These are phyloP conservation scores for Beauveria sp. DNA, from an alignment of 2,329 filamentous ascomycete genomes.

Conservation along the genomic window DNA sequence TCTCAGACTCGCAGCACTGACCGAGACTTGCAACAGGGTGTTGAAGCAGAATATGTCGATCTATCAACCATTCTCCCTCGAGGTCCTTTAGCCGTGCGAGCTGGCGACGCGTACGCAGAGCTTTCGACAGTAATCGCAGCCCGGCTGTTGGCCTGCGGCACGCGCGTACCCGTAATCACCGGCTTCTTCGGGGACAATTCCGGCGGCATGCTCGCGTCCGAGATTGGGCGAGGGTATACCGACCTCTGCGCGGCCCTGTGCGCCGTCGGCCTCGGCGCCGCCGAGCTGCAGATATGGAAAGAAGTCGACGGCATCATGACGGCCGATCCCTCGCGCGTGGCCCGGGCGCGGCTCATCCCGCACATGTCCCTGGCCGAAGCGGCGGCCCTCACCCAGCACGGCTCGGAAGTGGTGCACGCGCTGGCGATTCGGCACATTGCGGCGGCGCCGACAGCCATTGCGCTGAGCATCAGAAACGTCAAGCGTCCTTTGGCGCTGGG, in stretches of 20 bases:
- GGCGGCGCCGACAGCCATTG: constrained; percentile 68
- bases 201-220: neutral
- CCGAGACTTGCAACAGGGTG: neutral
- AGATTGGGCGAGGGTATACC: constrained; percentile 1
- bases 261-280: neutral
- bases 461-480: constrained; percentile 84
- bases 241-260: constrained; percentile 4
- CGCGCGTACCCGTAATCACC: neutral
- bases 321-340: constrained; percentile 78
- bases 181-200: neutral
- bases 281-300: constrained; percentile 51
- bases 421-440: constrained; percentile 97
- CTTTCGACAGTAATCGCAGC: neutral
- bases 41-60: neutral
- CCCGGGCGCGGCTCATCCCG: constrained; percentile 76
- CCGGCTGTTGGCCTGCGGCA: neutral
- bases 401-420: constrained; percentile 94
- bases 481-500: constrained; percentile 74
- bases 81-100: neutral
- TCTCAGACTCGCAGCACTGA: neutral
- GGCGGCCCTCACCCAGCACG: constrained; percentile 88
- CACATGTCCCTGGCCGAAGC: constrained; percentile 91
- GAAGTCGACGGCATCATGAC: constrained; percentile 94
- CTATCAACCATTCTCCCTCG: neutral
- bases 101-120: neutral